These are phyloP conservation scores for Ustilaginoidea virens DNA, from an alignment of 2,329 filamentous ascomycete genomes.

Conservation along the genomic window DNA sequence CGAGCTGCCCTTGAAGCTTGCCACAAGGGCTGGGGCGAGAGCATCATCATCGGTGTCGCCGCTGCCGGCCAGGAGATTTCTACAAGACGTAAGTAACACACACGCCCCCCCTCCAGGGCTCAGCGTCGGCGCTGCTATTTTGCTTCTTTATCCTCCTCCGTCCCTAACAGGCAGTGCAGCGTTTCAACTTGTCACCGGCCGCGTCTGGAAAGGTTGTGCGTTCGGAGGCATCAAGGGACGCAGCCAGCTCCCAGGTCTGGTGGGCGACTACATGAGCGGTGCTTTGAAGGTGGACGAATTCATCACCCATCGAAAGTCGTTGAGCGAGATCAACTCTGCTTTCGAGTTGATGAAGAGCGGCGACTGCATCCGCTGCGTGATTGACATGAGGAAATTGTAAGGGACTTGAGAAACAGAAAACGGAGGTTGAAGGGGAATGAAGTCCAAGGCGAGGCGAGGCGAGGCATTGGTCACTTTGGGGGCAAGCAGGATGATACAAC, in stretches of 20 bases:
- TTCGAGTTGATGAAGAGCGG: conserved; percentile 92
- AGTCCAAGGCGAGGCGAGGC: too few species aligned
- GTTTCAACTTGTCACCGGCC: conserved; percentile 96
- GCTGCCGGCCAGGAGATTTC: conserved; percentile 92
- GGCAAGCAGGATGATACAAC: too few species aligned
- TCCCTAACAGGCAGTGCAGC: conserved; percentile 33
- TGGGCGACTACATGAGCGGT: conserved; percentile 77
- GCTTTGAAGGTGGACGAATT: conserved; percentile 97
- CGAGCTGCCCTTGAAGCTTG: conserved; percentile 88
- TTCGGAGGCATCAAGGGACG: conserved; percentile 98
- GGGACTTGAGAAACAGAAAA: not conserved
- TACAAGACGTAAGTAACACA: conserved; percentile 63
- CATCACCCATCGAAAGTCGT: conserved; percentile 84
- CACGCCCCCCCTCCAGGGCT: too few species aligned
- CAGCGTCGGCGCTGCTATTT: too few species aligned
- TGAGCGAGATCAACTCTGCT: conserved; percentile 73
- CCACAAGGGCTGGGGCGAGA: conserved; percentile 98
- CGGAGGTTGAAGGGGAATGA: not conserved
- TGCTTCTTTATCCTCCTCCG: too few species aligned
- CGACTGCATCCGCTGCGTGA: conserved; percentile 92
- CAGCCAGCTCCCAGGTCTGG: conserved; percentile 73
- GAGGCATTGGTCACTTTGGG: too few species aligned
- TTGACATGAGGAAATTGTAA: conserved; percentile 40
- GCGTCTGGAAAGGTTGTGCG: conserved; percentile 94
- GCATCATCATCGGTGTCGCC: conserved; percentile 93